These are phyloP conservation scores for Achaetomium macrosporum DNA, from an alignment of 2,329 filamentous ascomycete genomes.

Conservation along the genomic window DNA sequence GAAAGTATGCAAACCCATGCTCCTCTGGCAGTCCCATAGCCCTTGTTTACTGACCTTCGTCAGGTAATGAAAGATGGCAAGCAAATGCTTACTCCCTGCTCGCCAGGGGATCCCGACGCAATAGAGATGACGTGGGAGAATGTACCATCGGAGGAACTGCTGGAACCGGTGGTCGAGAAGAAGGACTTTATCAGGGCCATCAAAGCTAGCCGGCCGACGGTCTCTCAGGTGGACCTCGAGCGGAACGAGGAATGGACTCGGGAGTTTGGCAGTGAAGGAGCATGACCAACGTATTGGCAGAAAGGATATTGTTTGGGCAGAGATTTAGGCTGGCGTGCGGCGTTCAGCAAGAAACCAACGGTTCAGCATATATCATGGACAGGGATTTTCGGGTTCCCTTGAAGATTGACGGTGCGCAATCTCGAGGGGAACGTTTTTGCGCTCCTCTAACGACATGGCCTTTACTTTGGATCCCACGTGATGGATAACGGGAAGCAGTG, in stretches of 20 bases:
- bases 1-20: conserved; percentile 51
- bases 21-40: neutral
- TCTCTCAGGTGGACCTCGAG: conserved; percentile 77
- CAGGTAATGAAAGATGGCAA: conserved; percentile 65
- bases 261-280: conserved; percentile 91
- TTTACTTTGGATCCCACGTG: too few relatives aligned
- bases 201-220: conserved; percentile 80
- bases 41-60: conserved; percentile 11
- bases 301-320: neutral
- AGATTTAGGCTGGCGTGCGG: conserved; percentile 16
- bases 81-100: conserved; percentile 79
- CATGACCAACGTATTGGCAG: conserved; percentile 28
- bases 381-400: neutral
- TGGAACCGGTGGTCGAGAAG: conserved; percentile 78
- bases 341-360: conserved; percentile 13
- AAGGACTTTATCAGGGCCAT: conserved; percentile 95
- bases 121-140: conserved; percentile 93
- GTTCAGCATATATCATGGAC: conserved; percentile 8
- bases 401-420: neutral
- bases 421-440: too few relatives aligned
- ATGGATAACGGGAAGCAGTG: too few relatives aligned
- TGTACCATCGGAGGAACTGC: conserved; percentile 73
- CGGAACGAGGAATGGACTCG: conserved; percentile 89
- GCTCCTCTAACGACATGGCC: neutral
- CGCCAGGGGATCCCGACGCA: conserved; percentile 78